Percentiles rank a stretch among this genome's conserved stretches.
phyloP scores from a whole-genome alignment of 768 basidiomycete genomes.

The Daedaleopsis sinensis region DNA sequence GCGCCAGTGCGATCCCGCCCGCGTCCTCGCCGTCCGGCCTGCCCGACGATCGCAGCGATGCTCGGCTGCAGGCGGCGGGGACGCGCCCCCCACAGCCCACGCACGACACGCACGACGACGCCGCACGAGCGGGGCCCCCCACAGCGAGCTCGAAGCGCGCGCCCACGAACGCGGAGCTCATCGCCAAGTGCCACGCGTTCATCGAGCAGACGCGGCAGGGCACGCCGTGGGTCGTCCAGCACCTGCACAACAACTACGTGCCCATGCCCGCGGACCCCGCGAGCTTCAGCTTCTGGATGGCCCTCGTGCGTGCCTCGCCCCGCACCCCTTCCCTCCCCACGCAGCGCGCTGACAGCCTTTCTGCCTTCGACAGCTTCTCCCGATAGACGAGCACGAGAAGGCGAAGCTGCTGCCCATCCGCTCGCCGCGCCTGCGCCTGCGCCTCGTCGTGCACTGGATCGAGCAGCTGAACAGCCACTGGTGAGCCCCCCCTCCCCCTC shows the following conservation, averaged over 20 bases:
- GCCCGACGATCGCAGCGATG: not conserved
- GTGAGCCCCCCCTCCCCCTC: conserved; percentile 35
- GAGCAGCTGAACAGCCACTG: conserved; percentile 69
- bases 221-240: conserved; percentile 93
- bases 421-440: conserved; percentile 74
- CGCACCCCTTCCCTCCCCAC: no score
- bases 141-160: conserved; percentile 13
- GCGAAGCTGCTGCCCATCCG: conserved; percentile 83
- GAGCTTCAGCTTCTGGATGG: conserved; percentile 89
- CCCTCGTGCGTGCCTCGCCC: conserved; percentile 49
- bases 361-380: conserved; percentile 53
- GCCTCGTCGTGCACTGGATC: conserved; percentile 94
- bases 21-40: not conserved
- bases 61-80: not conserved
- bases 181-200: conserved; percentile 62
- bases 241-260: conserved; percentile 79
- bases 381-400: conserved; percentile 91
- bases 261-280: conserved; percentile 72
- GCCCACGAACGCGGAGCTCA: conserved; percentile 37
- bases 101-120: not conserved
- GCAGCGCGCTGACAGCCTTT: not conserved
- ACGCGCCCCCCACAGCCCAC: not conserved
- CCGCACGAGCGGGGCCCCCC: not conserved
- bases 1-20: conserved; percentile 14
- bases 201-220: conserved; percentile 64